phyloP scores from a whole-genome alignment of 2,329 filamentous ascomycete genomes.

The Gaeumannomyces sp. region DNA sequence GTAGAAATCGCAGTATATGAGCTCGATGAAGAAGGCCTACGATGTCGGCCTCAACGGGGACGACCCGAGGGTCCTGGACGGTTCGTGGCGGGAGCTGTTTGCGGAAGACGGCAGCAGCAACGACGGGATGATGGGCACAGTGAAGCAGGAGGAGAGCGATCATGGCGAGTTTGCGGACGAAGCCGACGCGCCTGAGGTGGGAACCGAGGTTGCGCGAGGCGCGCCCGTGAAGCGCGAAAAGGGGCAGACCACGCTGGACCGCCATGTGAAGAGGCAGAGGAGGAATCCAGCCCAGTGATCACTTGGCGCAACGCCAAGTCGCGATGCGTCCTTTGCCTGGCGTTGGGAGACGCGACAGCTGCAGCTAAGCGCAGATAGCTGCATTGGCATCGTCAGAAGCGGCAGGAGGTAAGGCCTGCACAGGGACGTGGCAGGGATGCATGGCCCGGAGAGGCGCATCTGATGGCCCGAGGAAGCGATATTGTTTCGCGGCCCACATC shows the following conservation, averaged over 20 bases:
- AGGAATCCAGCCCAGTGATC: slow-evolving; percentile 9
- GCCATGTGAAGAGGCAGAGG: slow-evolving; percentile 5
- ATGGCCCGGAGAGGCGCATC: background rate
- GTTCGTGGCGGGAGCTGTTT: slow-evolving; percentile 7
- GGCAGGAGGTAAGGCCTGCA: background rate
- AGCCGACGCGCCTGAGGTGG: background rate
- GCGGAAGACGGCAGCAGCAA: background rate
- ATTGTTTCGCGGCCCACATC: background rate
- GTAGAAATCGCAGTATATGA: background rate
- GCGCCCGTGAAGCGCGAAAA: background rate
- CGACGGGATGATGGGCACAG: background rate
- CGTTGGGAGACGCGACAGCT: background rate
- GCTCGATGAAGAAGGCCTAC: slow-evolving; percentile 8
- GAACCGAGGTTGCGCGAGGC: background rate
- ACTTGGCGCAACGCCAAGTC: background rate
- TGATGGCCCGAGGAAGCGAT: background rate
- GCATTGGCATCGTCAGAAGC: background rate
- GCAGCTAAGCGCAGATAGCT: background rate
- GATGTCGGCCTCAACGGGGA: slow-evolving; percentile 6
- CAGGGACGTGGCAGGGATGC: background rate
- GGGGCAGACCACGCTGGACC: slow-evolving; percentile 7
- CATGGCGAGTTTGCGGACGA: slow-evolving; percentile 8
- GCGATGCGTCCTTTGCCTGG: background rate
- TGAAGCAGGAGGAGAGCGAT: slow-evolving; percentile 6
- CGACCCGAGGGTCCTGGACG: slow-evolving; percentile 5